Conservation (phyloP, 1,284 basidiomycete genomes). For the Wolfiporia cocos region DNA sequence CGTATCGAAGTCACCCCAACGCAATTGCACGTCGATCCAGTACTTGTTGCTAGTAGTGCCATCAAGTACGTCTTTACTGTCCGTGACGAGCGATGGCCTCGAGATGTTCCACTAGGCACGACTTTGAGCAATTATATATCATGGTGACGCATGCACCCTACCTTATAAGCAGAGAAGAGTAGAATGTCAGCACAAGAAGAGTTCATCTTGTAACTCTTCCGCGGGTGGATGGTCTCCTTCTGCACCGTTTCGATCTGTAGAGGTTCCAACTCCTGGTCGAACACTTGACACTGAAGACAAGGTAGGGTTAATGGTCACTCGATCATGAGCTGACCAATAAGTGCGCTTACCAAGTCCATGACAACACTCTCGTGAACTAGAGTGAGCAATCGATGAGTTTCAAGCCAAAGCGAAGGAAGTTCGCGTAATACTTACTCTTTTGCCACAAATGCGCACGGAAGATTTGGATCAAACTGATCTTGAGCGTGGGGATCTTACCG, state of each 20-base stretch:
- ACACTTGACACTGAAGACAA: constrained; percentile 79
- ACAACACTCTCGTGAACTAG: constrained; percentile 85
- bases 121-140: not conserved
- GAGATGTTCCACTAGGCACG: constrained; percentile 88
- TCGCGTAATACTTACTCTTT: constrained; percentile 65
- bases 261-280: constrained; percentile 98
- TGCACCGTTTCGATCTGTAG: constrained; percentile 99
- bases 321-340: not conserved
- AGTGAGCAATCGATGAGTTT: constrained; percentile 9
- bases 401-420: no score
- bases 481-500: constrained; percentile 96
- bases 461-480: constrained; percentile 98
- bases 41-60: constrained; percentile 98
- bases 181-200: constrained; percentile 96
- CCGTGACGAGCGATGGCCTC: constrained; percentile 91
- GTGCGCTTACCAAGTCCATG: constrained; percentile 81
- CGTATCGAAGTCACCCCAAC: constrained; percentile 99
- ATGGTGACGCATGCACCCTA: constrained; percentile 46
- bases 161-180: constrained; percentile 93
- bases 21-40: constrained; percentile 97
- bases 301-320: not conserved
- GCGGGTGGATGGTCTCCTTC: constrained; percentile 98
- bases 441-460: constrained; percentile 99
- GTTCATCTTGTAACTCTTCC: constrained; percentile 99
- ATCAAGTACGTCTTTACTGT: constrained; percentile 95